Base-by-base conservation (phyloP, 129 eudicot species). In the Centrapalus pauciflorus region DNA sequence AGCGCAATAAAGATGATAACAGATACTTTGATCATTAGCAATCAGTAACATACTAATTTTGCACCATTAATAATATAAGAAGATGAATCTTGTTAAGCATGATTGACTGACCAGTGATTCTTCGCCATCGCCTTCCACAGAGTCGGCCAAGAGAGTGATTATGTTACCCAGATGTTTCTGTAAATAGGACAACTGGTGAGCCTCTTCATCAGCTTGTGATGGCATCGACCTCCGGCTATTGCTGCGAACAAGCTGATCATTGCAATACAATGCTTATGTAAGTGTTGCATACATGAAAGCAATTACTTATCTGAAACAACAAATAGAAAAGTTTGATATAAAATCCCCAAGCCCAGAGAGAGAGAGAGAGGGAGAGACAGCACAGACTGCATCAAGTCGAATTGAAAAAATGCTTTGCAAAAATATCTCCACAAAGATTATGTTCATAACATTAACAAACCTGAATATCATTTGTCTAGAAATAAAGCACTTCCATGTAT, bases 171-270 rank as follows among this genome's bases (percentile, higher is more conserved):
- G 25, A 72, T 93, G 98, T 58, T 89, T 93, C 60, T 88, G 98
- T 72, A 93, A 78, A 71, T 89, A 93, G 16, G 96, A 88, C 50
- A 93, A 64, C 73, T 93, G 98, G 77, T 93, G 96, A 35, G 96
- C 92, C 83, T 93, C 96, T 76, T 93, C 98, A 72, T 93, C 96
- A 23, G 92, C 84, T 79, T 88, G 98, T 41, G 96, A 93, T 76
- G 96, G 96, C 89, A 93, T 84, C 70, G 83, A 86, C 60, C 81
- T 78, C 66, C 95, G 87, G 73, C 95, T 93, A 71, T 88, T 93
- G 83, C 98, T 88, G 49, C 98, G 89, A 62, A 86, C 98, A 76
- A 88, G 94, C 98, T 93, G 95, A 79, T 28, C 33, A 51, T 21
- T 26, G 54, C 11, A 68, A 63, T 27, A 71, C 30, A 30, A 63